A percentile compares a stretch with the other conserved stretches of the same genome.
Conservation (phyloP, 345 rosid species). For the Salix brachista region DNA sequence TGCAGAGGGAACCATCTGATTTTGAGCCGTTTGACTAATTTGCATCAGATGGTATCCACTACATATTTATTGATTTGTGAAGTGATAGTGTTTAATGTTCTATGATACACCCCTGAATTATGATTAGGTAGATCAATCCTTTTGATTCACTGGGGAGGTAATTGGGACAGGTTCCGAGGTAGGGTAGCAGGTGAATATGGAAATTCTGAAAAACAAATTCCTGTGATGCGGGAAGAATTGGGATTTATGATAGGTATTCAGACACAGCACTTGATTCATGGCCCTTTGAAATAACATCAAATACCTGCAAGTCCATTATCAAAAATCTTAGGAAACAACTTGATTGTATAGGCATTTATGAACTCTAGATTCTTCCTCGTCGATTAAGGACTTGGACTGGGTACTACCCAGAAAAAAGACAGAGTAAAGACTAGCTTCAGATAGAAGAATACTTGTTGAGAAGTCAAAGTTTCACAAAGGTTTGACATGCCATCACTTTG, state of each 20-base stretch:
- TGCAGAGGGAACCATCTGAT: neutral
- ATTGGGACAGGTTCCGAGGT: neutral
- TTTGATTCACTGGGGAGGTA: neutral
- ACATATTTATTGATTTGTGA: neutral
- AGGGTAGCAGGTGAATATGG: neutral
- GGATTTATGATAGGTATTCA: neutral
- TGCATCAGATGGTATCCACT: neutral
- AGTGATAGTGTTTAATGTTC: neutral
- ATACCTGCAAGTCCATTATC: neutral
- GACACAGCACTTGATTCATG: neutral
- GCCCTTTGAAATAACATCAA: neutral
- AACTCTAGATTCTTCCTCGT: neutral
- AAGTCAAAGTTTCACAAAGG: neutral
- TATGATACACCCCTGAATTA: neutral
- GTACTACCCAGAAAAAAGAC: neutral
- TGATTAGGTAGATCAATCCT: neutral
- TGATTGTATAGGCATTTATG: neutral
- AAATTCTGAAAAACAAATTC: neutral
- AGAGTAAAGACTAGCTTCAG: neutral
- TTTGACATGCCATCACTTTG: neutral
- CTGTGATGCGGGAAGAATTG: neutral
- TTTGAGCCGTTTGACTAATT: neutral
- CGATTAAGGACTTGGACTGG: neutral
- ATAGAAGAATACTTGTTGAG: neutral
- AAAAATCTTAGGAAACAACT: neutral